Conservation (phyloP, 2,329 filamentous ascomycete genomes). For the Septoria linicola region DNA sequence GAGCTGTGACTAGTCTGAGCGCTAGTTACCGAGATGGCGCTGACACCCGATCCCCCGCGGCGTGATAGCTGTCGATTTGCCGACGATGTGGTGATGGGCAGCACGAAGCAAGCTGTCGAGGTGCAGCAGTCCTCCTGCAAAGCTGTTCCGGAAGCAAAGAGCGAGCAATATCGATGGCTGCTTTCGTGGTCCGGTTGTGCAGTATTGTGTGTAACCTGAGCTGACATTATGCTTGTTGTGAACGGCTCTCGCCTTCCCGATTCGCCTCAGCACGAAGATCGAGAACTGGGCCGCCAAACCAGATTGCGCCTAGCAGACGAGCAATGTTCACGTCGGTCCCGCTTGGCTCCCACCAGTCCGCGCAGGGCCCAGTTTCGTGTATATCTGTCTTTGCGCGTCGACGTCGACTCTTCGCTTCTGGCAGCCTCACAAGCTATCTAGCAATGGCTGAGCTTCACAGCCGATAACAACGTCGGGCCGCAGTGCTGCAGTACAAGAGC, state of each 20-base stretch:
- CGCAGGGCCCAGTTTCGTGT: conserved; percentile 8
- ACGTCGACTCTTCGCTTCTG: conserved; percentile 3
- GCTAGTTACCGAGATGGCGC: background rate
- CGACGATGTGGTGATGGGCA: too few relatives aligned
- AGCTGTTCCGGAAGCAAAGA: too few relatives aligned
- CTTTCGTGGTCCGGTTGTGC: too few relatives aligned
- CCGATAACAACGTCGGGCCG: conserved; percentile 1
- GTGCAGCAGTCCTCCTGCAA: too few relatives aligned
- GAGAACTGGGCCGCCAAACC: conserved; percentile 3
- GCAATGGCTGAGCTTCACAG: conserved; percentile 5
- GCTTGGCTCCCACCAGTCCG: conserved; percentile 5
- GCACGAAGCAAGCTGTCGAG: too few relatives aligned
- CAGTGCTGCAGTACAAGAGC: conserved; percentile 9
- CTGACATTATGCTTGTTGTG: background rate
- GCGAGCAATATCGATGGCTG: too few relatives aligned
- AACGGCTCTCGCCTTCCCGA: background rate
- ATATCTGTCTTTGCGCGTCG: conserved; percentile 6
- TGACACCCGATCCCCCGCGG: background rate
- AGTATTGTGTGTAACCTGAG: background rate
- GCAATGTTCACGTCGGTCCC: conserved; percentile 10
- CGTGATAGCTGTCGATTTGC: background rate
- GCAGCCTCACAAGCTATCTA: background rate
- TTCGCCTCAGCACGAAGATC: background rate
- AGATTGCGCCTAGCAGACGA: conserved; percentile 3
- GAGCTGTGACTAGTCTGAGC: background rate